Evolutionary conservation across 2,329 filamentous ascomycete genomes (phyloP), one percentile per base, ranked within the genome.

Genomic region (Penicillium verrucosum): DNA sequence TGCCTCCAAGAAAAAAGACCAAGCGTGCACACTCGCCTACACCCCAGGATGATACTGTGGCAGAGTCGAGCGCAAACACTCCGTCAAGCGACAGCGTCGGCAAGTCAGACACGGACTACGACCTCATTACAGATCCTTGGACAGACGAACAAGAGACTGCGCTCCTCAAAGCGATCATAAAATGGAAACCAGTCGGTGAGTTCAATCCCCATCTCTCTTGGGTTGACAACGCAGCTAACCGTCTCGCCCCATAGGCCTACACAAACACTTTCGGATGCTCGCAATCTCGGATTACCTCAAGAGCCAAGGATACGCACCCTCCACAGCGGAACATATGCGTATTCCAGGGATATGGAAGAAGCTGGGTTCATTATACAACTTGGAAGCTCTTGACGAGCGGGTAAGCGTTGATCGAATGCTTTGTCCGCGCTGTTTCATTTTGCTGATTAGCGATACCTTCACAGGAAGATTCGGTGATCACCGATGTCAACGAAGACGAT

Each of bases 141-240:
- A 97, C 92, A 4, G 92, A 96, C 68, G 93, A 97, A 69, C 94
- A 99, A 74, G 89, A 96, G 64, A 92, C 90, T 1, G 92, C 91
- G 40, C 81, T 99, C 0, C 91, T 96, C 77, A 97, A 97, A 72
- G 91, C 87, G 51, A 88, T 97, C 64, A 92, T 97, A 62, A 84
- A 87, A 70, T 96, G 90, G 89, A 99, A 99, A 72, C 94, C 94
- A n/a, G 93, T 93, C 40, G 93, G 92, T 90, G 71, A 63, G 75
- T 73, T 57, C n/a, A n/a, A 41, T 52, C 18, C 16, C 10, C 27
- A 21, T 18, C 23, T 37, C 8, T 42, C 5, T 23, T 55, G 16
- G 18, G 9, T 34, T 14, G n/a, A 42, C 34, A 30, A 29, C 34
- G 41, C 41, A 42, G 34, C 52, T 58, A 56, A 61, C 42, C 36